phyloP scores from a whole-genome alignment of 768 basidiomycete genomes.

The Chalciporus piperatus region DNA sequence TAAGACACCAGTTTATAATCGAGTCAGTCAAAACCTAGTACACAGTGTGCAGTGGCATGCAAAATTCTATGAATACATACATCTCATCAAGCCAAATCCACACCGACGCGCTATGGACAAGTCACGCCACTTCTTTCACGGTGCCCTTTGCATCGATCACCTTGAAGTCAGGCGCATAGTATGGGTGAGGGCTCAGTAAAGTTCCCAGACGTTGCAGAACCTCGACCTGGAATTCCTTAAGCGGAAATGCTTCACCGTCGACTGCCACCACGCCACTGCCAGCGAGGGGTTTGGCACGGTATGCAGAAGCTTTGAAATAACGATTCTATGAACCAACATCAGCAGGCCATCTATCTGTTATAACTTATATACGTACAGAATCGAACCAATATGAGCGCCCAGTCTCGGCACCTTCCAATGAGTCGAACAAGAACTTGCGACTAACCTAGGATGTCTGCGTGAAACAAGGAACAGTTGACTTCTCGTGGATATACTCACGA shows the following conservation, averaged over 20 bases:
- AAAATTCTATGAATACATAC: no score
- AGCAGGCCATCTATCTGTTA: constrained; percentile 3
- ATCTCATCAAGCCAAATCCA: no score
- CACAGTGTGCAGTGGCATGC: no score
- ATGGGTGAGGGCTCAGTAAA: constrained; percentile 53
- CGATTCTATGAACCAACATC: constrained; percentile 44
- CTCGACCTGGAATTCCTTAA: constrained; percentile 75
- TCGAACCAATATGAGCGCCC: constrained; percentile 63
- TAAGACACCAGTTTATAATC: no score
- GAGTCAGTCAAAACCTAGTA: no score
- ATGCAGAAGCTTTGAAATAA: constrained; percentile 72
- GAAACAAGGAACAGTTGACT: not conserved
- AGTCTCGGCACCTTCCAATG: constrained; percentile 57
- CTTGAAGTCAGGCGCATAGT: constrained; percentile 55
- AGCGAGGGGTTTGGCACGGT: constrained; percentile 62
- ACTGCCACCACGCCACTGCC: constrained; percentile 58
- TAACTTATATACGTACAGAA: constrained; percentile 40
- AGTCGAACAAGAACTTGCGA: constrained; percentile 48
- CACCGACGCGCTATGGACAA: no score
- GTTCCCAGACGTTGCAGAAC: constrained; percentile 64
- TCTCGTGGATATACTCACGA: constrained; percentile 38
- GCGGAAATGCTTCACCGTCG: constrained; percentile 78
- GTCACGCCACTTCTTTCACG: constrained; percentile 9
- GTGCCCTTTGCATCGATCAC: constrained; percentile 27
- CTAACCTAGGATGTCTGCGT: constrained; percentile 19